Evolutionary conservation across 1,284 basidiomycete genomes (phyloP).

Genomic region (Moniliella sp.): DNA sequence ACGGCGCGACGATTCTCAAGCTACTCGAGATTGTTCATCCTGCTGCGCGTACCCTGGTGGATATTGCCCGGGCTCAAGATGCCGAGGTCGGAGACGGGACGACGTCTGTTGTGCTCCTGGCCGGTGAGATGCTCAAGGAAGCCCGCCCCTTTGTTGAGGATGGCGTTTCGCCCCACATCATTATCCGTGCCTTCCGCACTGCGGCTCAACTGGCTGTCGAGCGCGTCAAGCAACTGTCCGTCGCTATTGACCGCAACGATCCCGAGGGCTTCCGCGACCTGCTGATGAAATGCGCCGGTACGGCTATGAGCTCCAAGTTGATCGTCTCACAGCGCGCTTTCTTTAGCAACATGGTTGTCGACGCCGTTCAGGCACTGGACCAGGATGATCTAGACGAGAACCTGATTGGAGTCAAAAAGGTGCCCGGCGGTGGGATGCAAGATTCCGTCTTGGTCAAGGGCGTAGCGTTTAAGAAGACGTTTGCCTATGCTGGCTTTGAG

Average conservation of each 20-base stretch:
- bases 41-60: slow-evolving; percentile 80
- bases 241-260: slow-evolving; percentile 71
- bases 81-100: slow-evolving; percentile 97
- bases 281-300: slow-evolving; percentile 83
- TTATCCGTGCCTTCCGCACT: slow-evolving; percentile 83
- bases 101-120: slow-evolving; percentile 77
- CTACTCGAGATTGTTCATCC: slow-evolving; percentile 92
- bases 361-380: slow-evolving; percentile 61
- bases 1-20: slow-evolving; percentile 92
- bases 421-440: slow-evolving; percentile 94
- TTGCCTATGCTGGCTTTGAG: slow-evolving; percentile 95
- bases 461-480: slow-evolving; percentile 98
- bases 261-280: slow-evolving; percentile 79
- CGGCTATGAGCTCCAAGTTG: slow-evolving; percentile 97
- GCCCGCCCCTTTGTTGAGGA: slow-evolving; percentile 79
- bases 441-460: slow-evolving; percentile 68
- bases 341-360: slow-evolving; percentile 95
- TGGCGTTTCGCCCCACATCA: slow-evolving; percentile 86
- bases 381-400: slow-evolving; percentile 83
- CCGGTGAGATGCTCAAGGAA: slow-evolving; percentile 84
- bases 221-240: slow-evolving; percentile 68
- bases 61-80: slow-evolving; percentile 91
- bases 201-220: slow-evolving; percentile 57
- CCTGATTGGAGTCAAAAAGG: slow-evolving; percentile 93
- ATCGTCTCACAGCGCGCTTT: slow-evolving; percentile 97